A percentile compares a stretch with the other conserved stretches of the same genome.
These are phyloP conservation scores for Didymellaceae sp. DNA, from an alignment of 2,329 filamentous ascomycete genomes.

Conservation along the genomic window DNA sequence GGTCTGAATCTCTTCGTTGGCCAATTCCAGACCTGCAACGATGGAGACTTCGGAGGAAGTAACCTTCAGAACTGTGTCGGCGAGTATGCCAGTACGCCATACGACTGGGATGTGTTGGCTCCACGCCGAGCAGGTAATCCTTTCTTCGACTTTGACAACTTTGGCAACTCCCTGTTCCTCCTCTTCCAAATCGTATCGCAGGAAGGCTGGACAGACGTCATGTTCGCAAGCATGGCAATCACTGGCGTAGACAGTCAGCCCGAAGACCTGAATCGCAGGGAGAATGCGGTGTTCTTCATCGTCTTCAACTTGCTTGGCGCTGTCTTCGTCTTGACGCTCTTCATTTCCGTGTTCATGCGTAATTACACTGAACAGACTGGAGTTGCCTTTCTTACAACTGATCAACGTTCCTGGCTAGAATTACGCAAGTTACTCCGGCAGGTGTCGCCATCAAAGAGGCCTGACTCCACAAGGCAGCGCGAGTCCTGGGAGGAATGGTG, in stretches of 20 bases:
- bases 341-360: slow-evolving; percentile 99
- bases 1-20: slow-evolving; percentile 92
- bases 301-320: slow-evolving; percentile 95
- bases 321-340: slow-evolving; percentile 94
- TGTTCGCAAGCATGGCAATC: slow-evolving; percentile 82
- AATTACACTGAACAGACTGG: slow-evolving; percentile 99
- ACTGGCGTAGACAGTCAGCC: slow-evolving; percentile 79
- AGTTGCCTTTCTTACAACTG: slow-evolving; percentile 91
- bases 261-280: slow-evolving; percentile 70
- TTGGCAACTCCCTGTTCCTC: slow-evolving; percentile 90
- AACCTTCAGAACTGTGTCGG: slow-evolving; percentile 78
- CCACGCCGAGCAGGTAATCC: slow-evolving; percentile 82
- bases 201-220: slow-evolving; percentile 96
- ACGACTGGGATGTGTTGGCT: slow-evolving; percentile 82
- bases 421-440: slow-evolving; percentile 89
- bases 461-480: slow-evolving; percentile 75
- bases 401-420: slow-evolving; percentile 97
- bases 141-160: slow-evolving; percentile 92
- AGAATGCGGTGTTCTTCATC: slow-evolving; percentile 93
- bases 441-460: slow-evolving; percentile 92
- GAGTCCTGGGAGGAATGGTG: slow-evolving; percentile 89
- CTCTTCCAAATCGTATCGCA: slow-evolving; percentile 99
- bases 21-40: slow-evolving; percentile 80
- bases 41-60: slow-evolving; percentile 62
- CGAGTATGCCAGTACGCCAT: slow-evolving; percentile 79